phyloP scores from a whole-genome alignment of 2,329 filamentous ascomycete genomes.

The Aureobasidium mangrovei region DNA sequence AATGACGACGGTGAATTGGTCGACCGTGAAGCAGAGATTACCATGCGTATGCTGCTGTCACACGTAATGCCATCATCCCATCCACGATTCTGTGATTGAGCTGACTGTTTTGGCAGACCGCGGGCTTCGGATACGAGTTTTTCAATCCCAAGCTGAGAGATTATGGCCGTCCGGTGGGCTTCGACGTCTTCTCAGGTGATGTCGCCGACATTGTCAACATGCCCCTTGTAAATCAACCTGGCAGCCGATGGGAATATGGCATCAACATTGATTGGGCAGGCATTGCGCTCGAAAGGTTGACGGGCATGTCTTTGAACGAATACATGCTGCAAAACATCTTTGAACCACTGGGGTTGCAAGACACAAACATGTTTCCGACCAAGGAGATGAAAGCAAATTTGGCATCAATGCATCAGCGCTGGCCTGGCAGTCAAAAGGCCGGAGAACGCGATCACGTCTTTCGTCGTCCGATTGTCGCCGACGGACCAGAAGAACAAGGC shows the following conservation, averaged over 20 bases:
- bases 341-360: slow-evolving; percentile 37
- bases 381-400: slow-evolving; percentile 46
- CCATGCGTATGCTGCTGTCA: slow-evolving; percentile 35
- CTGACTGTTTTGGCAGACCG: neutral
- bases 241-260: slow-evolving; percentile 48
- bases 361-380: slow-evolving; percentile 50
- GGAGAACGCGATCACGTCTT: slow-evolving; percentile 43
- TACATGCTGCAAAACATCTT: slow-evolving; percentile 41
- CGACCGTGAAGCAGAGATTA: slow-evolving; percentile 39
- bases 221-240: slow-evolving; percentile 56
- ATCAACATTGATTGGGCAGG: slow-evolving; percentile 44
- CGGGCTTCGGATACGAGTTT: slow-evolving; percentile 52
- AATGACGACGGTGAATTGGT: slow-evolving; percentile 32
- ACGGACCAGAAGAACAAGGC: slow-evolving; percentile 36
- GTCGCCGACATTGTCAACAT: slow-evolving; percentile 38
- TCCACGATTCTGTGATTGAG: neutral
- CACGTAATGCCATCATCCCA: neutral
- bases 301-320: slow-evolving; percentile 35
- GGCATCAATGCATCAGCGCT: slow-evolving; percentile 49
- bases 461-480: slow-evolving; percentile 38
- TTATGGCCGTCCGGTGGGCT: slow-evolving; percentile 39
- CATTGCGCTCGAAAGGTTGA: slow-evolving; percentile 38
- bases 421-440: slow-evolving; percentile 30
- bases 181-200: slow-evolving; percentile 51
- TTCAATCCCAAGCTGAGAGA: slow-evolving; percentile 37